Percentiles rank a stretch among this genome's conserved stretches.
phyloP scores from a whole-genome alignment of 2,329 filamentous ascomycete genomes.

The Gnomoniopsis smithogilvyi region DNA sequence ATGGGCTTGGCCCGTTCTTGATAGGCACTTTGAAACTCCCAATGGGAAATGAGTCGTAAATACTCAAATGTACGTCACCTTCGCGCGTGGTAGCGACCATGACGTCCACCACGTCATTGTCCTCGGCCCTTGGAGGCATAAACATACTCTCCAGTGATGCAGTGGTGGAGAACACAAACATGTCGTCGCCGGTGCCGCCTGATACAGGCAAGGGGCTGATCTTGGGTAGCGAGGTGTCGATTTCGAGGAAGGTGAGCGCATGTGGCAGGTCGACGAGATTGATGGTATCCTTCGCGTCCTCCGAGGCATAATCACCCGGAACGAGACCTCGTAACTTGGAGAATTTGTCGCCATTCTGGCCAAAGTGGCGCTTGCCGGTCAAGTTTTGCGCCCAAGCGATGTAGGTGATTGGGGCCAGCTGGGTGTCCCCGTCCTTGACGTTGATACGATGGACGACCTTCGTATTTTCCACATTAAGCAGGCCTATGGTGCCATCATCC shows the following conservation, averaged over 20 bases:
- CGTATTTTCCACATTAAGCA: constrained; percentile 76
- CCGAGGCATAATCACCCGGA: constrained; percentile 21
- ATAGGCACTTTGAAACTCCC: constrained; percentile 50
- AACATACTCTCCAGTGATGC: constrained; percentile 69
- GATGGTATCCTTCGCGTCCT: constrained; percentile 14
- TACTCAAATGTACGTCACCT: constrained; percentile 71
- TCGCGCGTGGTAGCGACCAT: constrained; percentile 72
- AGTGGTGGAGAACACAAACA: constrained; percentile 65
- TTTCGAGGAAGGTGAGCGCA: constrained; percentile 71
- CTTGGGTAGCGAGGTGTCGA: constrained; percentile 73
- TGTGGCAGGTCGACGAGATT: constrained; percentile 58
- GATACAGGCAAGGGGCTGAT: constrained; percentile 67
- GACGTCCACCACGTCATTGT: constrained; percentile 74
- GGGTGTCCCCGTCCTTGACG: constrained; percentile 38
- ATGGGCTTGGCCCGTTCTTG: constrained; percentile 7
- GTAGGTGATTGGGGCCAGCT: constrained; percentile 43
- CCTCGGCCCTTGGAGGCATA: constrained; percentile 56
- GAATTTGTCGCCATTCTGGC: constrained; percentile 17
- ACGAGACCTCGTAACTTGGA: constrained; percentile 20
- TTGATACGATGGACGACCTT: constrained; percentile 74
- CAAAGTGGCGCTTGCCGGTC: constrained; percentile 26
- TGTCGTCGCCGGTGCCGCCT: constrained; percentile 57
- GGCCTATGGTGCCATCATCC: constrained; percentile 73
- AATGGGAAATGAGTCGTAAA: constrained; percentile 82
- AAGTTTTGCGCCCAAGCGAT: constrained; percentile 52